Evolutionary conservation across 345 rosid genomes (phyloP), one percentile per base, ranked within the genome.

Genomic region (Linum usitatissimum): DNA sequence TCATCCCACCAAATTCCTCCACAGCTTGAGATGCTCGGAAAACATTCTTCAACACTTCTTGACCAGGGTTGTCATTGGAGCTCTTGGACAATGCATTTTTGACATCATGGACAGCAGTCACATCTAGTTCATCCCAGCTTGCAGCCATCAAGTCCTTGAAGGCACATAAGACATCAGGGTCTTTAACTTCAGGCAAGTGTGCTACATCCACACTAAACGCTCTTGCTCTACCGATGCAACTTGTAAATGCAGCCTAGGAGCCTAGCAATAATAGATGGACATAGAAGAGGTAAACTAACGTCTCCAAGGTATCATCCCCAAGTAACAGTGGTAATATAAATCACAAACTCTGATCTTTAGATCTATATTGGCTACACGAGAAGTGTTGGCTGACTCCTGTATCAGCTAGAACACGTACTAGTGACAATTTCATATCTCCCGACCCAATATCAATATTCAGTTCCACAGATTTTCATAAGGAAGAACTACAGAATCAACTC

Each of bases 141-240:
- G 69, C 76, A 55, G 96, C 99, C 90, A 93, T 80, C 79, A 90
- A 77, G 39, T 90, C 90, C 82, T 86, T 87, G 76, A 90, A 87
- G 48, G 68, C 86, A 66, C 73, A 68, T 28, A 68, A 64, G 74
- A 87, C 75, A 15, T 80, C 78, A 30, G 77, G 51, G 61, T 93
- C 97, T 64, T 77, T 60, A 30, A 90, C 81, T 58, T 49, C 77
- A 49, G 99, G 99, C 83, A 80, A 67, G 78, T 81, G 87, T 63
- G 81, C 59, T 18, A 78, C 76, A 76, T 82, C 96, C 68, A 79
- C 84, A 51, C 88, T 83, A 60, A 80, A 87, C 62, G 51, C 71
- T 6, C 94, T 82, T 58, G 66, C 67, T 23, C 73, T 73, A 54
- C 87, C 88, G 28, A 80, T 53, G 23, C 78, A 70, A 72, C 76